Evolutionary conservation across 129 eudicot species (phyloP).

Genomic region (Lactuca sativa): DNA sequence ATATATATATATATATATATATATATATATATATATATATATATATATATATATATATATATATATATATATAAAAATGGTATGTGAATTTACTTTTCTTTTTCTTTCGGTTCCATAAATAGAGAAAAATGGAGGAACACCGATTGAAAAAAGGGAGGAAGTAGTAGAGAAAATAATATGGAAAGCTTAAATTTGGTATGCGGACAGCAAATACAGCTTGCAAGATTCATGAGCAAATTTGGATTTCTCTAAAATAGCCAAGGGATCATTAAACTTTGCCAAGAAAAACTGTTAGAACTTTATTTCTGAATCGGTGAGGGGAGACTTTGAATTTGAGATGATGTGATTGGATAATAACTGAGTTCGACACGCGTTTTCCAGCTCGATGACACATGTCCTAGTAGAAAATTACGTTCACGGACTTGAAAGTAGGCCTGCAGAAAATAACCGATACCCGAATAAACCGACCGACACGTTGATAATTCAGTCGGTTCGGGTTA

Average conservation of each 20-base stretch:
- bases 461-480: no score
- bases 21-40: slow-evolving; percentile 22
- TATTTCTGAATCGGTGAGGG: slow-evolving; percentile 33
- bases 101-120: slow-evolving; percentile 9
- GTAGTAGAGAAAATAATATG: slow-evolving; percentile 26
- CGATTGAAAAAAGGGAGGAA: slow-evolving; percentile 13
- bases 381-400: slow-evolving; percentile 28
- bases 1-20: slow-evolving; percentile 22
- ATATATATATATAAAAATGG: slow-evolving; percentile 20
- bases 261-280: slow-evolving; percentile 31
- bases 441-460: no score
- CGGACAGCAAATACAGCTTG: slow-evolving; percentile 47
- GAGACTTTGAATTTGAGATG: slow-evolving; percentile 19
- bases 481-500: no score
- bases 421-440: neutral
- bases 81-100: slow-evolving; percentile 22
- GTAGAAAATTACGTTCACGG: slow-evolving; percentile 9
- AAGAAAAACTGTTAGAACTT: slow-evolving; percentile 23
- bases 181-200: slow-evolving; percentile 37
- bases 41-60: slow-evolving; percentile 22
- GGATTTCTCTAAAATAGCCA: slow-evolving; percentile 28
- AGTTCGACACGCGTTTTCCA: slow-evolving; percentile 22
- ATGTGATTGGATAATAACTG: slow-evolving; percentile 20
- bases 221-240: slow-evolving; percentile 27
- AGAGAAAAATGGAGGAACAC: slow-evolving; percentile 21